These are phyloP conservation scores for Fraxinus quadrangulata DNA, from an alignment of 257 asterid species.

Conservation along the genomic window DNA sequence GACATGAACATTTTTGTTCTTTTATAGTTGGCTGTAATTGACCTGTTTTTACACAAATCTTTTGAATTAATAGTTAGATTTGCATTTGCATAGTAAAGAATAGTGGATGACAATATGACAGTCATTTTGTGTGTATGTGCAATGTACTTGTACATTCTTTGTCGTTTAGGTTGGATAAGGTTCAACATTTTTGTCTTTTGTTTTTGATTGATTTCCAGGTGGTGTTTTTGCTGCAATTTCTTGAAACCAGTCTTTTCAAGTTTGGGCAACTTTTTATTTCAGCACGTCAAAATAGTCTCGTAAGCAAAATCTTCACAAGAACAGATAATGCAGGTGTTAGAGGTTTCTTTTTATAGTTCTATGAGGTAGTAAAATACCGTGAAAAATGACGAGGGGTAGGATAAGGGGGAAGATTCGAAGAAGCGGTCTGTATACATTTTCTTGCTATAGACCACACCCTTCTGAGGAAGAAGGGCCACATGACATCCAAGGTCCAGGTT, in stretches of 20 bases:
- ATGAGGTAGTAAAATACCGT: conserved; percentile 20
- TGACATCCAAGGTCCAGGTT: conserved; percentile 73
- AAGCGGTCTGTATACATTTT: conserved; percentile 81
- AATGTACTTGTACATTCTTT: neutral
- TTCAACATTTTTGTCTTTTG: conserved; percentile 15
- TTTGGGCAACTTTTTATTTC: conserved; percentile 26
- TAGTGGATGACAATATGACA: neutral
- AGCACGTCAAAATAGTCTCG: conserved; percentile 22
- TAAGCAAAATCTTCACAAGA: conserved; percentile 40
- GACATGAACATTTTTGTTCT: neutral
- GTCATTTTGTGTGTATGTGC: neutral
- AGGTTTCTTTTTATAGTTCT: conserved; percentile 31
- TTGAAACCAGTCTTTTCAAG: conserved; percentile 15
- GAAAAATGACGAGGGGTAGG: conserved; percentile 68
- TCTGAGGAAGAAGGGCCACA: conserved; percentile 48
- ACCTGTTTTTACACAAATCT: neutral
- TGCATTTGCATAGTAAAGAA: neutral
- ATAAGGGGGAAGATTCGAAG: conserved; percentile 73
- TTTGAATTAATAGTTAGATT: neutral
- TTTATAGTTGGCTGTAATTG: neutral
- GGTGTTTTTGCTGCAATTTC: conserved; percentile 28
- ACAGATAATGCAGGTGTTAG: conserved; percentile 35
- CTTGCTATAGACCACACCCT: conserved; percentile 56
- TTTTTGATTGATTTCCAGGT: conserved; percentile 33
- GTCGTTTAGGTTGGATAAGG: neutral